A percentile compares a stretch with the other conserved stretches of the same genome.
These are phyloP conservation scores for Corylus americana DNA, from an alignment of 306 rosid species.

Conservation along the genomic window DNA sequence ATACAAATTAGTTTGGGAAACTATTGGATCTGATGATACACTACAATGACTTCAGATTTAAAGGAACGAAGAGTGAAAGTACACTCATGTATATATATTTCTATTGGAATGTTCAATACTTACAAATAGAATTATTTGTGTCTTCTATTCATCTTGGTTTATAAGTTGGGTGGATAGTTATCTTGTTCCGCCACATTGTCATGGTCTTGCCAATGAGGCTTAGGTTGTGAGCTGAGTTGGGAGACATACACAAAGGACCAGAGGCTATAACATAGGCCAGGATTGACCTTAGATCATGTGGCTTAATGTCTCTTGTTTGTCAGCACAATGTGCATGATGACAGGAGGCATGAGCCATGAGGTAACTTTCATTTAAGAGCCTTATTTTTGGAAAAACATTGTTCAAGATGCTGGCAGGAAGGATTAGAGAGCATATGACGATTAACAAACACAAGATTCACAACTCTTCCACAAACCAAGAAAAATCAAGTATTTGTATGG, in stretches of 20 bases:
- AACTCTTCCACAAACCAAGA: no score
- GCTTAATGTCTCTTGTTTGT: neutral
- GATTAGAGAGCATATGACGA: neutral
- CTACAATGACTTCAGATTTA: neutral
- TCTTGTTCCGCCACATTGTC: conserved; percentile 1
- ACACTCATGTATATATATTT: neutral
- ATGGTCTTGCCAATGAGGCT: conserved; percentile 2
- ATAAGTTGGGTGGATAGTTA: neutral
- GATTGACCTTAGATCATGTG: neutral
- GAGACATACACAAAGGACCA: neutral
- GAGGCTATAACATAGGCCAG: neutral
- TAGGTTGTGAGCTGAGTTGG: neutral
- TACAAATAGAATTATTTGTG: neutral
- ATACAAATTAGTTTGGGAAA: neutral
- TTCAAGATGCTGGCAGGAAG: neutral
- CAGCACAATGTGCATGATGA: neutral
- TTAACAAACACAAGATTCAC: no score
- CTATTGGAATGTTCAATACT: neutral
- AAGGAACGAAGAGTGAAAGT: neutral
- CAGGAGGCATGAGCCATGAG: neutral
- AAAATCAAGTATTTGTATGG: no score
- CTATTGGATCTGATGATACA: conserved; percentile 2
- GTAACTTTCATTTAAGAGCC: neutral
- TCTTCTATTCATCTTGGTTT: neutral
- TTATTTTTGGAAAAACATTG: neutral